Evolutionary conservation across 371 early-diverging fungal species (phyloP), one percentile per base, ranked within the genome.

Genomic region (Zychaea mexicana): DNA sequence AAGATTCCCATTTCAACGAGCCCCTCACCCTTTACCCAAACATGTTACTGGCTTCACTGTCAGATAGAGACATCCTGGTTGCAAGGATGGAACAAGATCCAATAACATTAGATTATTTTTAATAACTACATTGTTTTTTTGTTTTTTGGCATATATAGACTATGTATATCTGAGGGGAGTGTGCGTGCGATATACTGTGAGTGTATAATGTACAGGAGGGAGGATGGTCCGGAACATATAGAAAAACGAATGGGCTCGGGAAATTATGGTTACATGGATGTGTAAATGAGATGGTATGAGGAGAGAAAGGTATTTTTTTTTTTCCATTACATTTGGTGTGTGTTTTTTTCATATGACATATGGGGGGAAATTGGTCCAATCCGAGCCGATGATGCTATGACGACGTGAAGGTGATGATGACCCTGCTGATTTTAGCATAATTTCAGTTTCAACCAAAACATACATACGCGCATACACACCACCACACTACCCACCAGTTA

Each of bases 61-160:
- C 72, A 15, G 72, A 72, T 69, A 69, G 70, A 66, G 76, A 75
- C 39, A 70, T 75, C 42, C 61, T 75, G 62, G 67, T 75, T 26
- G 60, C 72, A n/a, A 69, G 76, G 65, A 65, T 47, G 47, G 52
- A 61, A 30, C 53, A 53, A 49, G 49, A 49, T 24, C 24, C 49
- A 19, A 49, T 49, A 10, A 49, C 49, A 22, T 24, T 49, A 49
- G 49, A 49, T 5, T 49, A 49, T 24, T 49, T 22, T 42, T n/a
- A 42, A 17, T 42, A 42, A 42, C 13, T 42, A 8, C 5, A 8
- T 12, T 33, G 12, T 33, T 8, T 33, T 8, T 33, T 12, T 33
- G 12, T 33, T 33, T 8, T 33, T 33, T 33, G 5, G 5, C 8
- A 5, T 33, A 42, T 42, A 12, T 42, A 42, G 3, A 7, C 42